Base-by-base conservation (phyloP, 179 eudicot species). In the Sideroxylon spinosum region DNA sequence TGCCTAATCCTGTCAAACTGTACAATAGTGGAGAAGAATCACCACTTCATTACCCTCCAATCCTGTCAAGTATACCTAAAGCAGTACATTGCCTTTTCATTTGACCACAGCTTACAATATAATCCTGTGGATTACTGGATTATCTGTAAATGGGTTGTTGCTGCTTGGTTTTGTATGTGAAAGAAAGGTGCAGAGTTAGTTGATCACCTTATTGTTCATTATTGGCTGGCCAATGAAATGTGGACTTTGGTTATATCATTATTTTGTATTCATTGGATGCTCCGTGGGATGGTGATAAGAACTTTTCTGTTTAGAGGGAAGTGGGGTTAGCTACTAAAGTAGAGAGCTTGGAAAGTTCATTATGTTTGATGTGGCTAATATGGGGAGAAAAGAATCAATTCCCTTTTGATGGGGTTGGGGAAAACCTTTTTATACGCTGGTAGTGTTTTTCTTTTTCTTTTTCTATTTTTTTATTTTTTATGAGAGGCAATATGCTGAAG, bases 181-280 rank as follows among this genome's bases (percentile, higher is more conserved):
- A 1, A 11, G 29, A 16, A 22, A 14, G 28, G 11, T 50, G 44
- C 74, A 50, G 20, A 50, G 50, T 71, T 59, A 8, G 10, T 44
- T 25, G 50, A 44, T 37, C 29, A 10, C 19, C 55, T 68, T 53
- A 5, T 66, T 23, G 7, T 20, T 68, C 73, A 46, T n/a, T 68
- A 53, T 49, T n/a, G 6, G 72, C 9, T 46, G 55, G 72, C 9
- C 49, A 22, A 69, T 60, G 64, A 46, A 46, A 69, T 69, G 73
- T 12, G 26, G 56, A 3, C 56, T 69, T 46, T 29, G 48, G 25
- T 71, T 22, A 46, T 71, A 8, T 71, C 59, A 13, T 49, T 71
- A 23, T 53, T 48, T 28, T 20, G 60, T 71, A 29, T 50, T 29
- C 11, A 23, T 50, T 29, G n/a, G 22, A n/a, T 67, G 49, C 22